Evolutionary conservation across 805 yeast species (phyloP), one percentile per base, ranked within the genome.

Genomic region (Candida dendrica): DNA sequence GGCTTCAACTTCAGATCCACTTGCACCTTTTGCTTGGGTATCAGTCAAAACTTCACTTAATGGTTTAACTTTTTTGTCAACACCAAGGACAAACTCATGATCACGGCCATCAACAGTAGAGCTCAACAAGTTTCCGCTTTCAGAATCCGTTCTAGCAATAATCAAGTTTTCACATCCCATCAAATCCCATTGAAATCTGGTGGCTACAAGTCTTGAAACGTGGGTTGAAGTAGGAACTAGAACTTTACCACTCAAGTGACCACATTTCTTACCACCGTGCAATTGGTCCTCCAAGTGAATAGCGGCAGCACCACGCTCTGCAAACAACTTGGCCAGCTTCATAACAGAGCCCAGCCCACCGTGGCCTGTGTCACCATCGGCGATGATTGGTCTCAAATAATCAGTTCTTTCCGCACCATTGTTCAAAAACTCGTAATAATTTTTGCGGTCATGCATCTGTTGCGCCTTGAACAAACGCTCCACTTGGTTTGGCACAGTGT

Each of bases 321-420:
- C 83, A 62, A 79, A 79, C 39, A 77, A 55, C 52, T 79, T 79
- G 19, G 84, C 81, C 42, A 77, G 59, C 52, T 79, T 79, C 84
- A 79, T 78, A 3, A 78, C 79, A 0, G 82, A 68, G 3, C 78
- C 73, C 13, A 71, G 59, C 11, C 83, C 81, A 16, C 84, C 84
- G 53, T 77, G 82, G 3, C 84, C 84, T 50, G 81, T 78, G 47
- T 79, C 84, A 3, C 74, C 84, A 54, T 79, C 84, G 3, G 84
- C 84, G 47, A 79, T 72, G 40, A 79, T 77, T 14, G 84, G 84
- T 43, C 75, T 65, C 51, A 78, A 49, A 50, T 78, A 79, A 49
- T 78, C 81, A n/a, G 64, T 52, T 42, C 55, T 52, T 36, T 45
- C 50, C 26, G 43, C 47, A 37, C 60, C 53, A 30, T 53, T 43